phyloP scores from a whole-genome alignment of 441 rosid genomes.

The Aleurites moluccanus region DNA sequence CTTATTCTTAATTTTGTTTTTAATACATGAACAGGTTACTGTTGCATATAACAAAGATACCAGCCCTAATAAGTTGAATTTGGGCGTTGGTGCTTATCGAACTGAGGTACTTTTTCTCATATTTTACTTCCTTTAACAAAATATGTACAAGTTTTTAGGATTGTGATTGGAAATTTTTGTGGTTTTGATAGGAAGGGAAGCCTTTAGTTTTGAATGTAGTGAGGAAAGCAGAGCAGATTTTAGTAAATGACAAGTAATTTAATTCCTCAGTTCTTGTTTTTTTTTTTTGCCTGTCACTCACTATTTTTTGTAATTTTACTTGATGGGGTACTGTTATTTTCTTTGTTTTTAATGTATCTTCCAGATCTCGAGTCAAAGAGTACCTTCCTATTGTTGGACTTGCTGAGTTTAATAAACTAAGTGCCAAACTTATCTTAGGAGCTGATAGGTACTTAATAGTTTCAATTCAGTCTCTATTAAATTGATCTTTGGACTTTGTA shows the following conservation, averaged over 20 bases:
- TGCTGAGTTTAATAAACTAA: slow-evolving; percentile 86
- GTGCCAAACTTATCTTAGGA: slow-evolving; percentile 91
- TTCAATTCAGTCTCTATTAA: not conserved
- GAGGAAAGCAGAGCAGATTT: slow-evolving; percentile 81
- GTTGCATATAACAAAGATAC: slow-evolving; percentile 92
- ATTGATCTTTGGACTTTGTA: not conserved
- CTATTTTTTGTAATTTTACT: not conserved
- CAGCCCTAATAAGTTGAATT: slow-evolving; percentile 80
- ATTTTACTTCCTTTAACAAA: not conserved
- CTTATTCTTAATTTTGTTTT: not conserved
- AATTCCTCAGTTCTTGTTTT: not conserved
- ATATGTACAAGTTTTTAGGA: too few relatives aligned
- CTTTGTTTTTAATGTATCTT: not conserved
- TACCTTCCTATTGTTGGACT: slow-evolving; percentile 95
- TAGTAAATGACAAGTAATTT: slow-evolving; percentile 63
- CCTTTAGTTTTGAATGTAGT: slow-evolving; percentile 95
- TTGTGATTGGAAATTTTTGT: not conserved
- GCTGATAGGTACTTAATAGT: slow-evolving; percentile 57
- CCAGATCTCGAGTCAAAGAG: slow-evolving; percentile 82
- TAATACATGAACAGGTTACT: slow-evolving; percentile 48
- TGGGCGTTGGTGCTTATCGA: slow-evolving; percentile 97
- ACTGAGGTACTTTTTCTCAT: slow-evolving; percentile 59
- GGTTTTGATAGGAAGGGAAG: slow-evolving; percentile 73
- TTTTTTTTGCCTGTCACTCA: not conserved
- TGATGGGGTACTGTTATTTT: not conserved